Conservation (phyloP, 768 basidiomycete genomes). For the Rhodotorula babjevae region DNA sequence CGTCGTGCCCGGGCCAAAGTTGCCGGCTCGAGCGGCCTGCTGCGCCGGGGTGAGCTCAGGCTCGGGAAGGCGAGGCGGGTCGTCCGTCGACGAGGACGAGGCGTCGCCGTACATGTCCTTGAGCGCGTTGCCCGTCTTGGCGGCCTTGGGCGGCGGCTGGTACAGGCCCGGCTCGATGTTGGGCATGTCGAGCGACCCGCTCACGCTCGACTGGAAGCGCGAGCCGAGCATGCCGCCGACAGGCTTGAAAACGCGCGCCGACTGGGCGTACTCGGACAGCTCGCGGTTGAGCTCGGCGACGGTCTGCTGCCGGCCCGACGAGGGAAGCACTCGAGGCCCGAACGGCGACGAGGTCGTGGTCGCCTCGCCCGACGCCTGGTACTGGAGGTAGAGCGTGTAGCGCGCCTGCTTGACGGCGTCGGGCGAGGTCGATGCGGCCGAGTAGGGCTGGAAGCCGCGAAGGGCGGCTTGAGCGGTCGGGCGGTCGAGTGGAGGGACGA, state of each 20-base stretch:
- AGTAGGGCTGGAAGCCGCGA: constrained; percentile 83
- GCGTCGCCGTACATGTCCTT: constrained; percentile 10
- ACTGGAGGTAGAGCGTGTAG: constrained; percentile 73
- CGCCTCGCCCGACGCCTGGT: constrained; percentile 58
- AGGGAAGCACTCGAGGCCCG: constrained; percentile 44
- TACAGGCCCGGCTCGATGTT: constrained; percentile 46
- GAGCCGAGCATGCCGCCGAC: constrained; percentile 87
- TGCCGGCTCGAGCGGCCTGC: constrained; percentile 75
- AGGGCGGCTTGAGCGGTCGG: constrained; percentile 81
- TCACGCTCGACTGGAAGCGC: constrained; percentile 77
- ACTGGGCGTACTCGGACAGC: constrained; percentile 75
- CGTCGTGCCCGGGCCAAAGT: constrained; percentile 81
- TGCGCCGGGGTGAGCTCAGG: constrained; percentile 62
- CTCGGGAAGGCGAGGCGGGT: not conserved
- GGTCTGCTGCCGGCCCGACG: constrained; percentile 58
- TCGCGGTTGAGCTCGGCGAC: constrained; percentile 73
- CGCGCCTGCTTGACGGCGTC: constrained; percentile 76
- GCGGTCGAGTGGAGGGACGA: constrained; percentile 64
- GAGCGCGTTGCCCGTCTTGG: not conserved
- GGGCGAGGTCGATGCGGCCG: constrained; percentile 47
- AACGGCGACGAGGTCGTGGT: constrained; percentile 52
- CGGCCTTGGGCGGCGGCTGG: constrained; percentile 40
- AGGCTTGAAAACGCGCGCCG: constrained; percentile 85
- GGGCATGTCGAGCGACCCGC: constrained; percentile 44
- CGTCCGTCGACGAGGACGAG: not conserved